Percentiles rank a stretch among this genome's conserved stretches.
Evolutionary conservation across 2,329 filamentous ascomycete genomes (phyloP).

Genomic region (Sclerotinia glacialis): DNA sequence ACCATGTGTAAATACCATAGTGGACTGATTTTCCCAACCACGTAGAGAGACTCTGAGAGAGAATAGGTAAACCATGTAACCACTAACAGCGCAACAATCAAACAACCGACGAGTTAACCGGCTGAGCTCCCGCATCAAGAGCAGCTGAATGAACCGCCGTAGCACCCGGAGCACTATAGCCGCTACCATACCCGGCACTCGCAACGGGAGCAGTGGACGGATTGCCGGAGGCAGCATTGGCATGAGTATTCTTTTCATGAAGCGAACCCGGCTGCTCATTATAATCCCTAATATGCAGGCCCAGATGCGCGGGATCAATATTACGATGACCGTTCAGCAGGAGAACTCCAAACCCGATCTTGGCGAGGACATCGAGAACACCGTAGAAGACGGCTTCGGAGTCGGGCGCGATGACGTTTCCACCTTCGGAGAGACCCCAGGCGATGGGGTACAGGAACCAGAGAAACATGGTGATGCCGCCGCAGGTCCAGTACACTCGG

Average conservation of each 20-base stretch:
- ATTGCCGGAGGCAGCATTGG: neutral
- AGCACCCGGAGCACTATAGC: neutral
- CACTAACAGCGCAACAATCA: neutral
- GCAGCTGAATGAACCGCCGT: neutral
- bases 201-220: neutral
- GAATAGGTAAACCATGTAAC: neutral
- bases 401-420: slow-evolving; percentile 63
- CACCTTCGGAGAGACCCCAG: slow-evolving; percentile 63
- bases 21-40: no score
- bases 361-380: slow-evolving; percentile 62
- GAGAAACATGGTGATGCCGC: slow-evolving; percentile 56
- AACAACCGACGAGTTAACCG: neutral
- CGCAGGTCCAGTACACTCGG: slow-evolving; percentile 53
- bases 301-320: slow-evolving; percentile 46
- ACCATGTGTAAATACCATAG: no score
- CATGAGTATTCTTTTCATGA: neutral
- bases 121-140: neutral
- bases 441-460: slow-evolving; percentile 65
- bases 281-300: slow-evolving; percentile 17
- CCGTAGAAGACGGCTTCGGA: slow-evolving; percentile 67
- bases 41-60: no score
- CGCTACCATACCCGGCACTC: neutral
- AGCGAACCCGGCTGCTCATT: neutral
- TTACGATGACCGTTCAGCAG: slow-evolving; percentile 60
- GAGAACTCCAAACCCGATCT: slow-evolving; percentile 60